Evolutionary conservation across 78 protist species (phyloP), one percentile per base, ranked within the genome.

Genomic region (Tieghemostelium lacteum): DNA sequence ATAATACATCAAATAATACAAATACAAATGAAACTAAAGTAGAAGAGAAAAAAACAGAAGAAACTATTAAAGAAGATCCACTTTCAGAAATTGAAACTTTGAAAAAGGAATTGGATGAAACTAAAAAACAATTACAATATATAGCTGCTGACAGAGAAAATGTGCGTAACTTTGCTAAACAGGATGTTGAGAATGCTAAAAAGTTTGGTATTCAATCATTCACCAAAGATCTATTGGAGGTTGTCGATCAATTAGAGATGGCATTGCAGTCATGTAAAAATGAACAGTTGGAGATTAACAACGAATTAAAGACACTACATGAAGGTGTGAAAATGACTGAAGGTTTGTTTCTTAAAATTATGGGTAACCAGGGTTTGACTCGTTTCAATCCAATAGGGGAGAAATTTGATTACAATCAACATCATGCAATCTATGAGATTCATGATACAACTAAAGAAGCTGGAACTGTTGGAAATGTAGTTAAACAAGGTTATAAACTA

Each of bases 311-410:
- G n/a, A 54, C 26, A 31, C n/a, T 83, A 29, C 55, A 69, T 37
- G 91, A 83, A 58, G 91, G 91, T 69, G 78, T 83, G 24, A 66
- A 83, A 50, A 83, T 83, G 91, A 83, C 91, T 19, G 91, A 83
- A n/a, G 22, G 26, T 20, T 42, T 83, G 24, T 83, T 83, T 60
- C 45, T 83, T n/a, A 83, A 83, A 65, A 69, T 83, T 50, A 83
- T 83, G 91, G 91, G 91, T 14, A 83, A 83, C 37, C 37, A 67
- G 22, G 91, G 91, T 69, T 29, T 83, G 31, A 22, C 28, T 20
- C 37, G 91, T 37, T 83, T 69, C 58, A 57, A 69, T 69, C 91
- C 91, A 83, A 2, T 83, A 31, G 91, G 91, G 42, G 91, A 83
- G 33, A 83, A 83, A 31, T 83, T 83, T 45, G 91, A 83, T 60